Evolutionary conservation across 768 basidiomycete species (phyloP).

Genomic region (Aureoboletus auriporus): DNA sequence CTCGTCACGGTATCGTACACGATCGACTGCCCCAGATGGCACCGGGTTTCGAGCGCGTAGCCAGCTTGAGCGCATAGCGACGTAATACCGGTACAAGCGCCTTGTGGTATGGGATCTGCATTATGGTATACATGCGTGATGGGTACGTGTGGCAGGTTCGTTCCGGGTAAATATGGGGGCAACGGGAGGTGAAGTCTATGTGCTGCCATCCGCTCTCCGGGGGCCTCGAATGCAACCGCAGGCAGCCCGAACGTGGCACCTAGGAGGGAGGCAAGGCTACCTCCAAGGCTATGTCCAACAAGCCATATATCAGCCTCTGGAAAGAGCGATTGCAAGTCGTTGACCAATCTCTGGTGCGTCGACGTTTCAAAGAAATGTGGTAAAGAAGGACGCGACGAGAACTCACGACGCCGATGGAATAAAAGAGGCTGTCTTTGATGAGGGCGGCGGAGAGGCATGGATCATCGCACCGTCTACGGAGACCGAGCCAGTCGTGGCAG

Average conservation of each 20-base stretch:
- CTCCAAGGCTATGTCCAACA: conserved; percentile 59
- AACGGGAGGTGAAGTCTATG: conserved; percentile 59
- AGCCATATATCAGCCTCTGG: conserved; percentile 62
- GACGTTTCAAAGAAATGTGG: conserved; percentile 6
- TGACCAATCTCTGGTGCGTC: conserved; percentile 45
- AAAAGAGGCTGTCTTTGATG: conserved; percentile 88
- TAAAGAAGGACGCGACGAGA: background rate
- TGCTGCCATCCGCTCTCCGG: conserved; percentile 61
- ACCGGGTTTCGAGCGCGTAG: conserved; percentile 60
- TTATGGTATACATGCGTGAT: conserved; percentile 58
- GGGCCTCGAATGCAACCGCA: conserved; percentile 60
- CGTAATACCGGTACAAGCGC: conserved; percentile 46
- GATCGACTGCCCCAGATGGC: conserved; percentile 61
- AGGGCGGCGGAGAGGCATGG: conserved; percentile 82
- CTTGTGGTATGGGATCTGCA: conserved; percentile 68
- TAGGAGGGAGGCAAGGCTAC: conserved; percentile 58
- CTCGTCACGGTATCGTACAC: conserved; percentile 65
- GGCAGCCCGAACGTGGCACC: conserved; percentile 64
- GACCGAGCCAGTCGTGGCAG: conserved; percentile 56
- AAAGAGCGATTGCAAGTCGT: conserved; percentile 53
- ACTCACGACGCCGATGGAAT: conserved; percentile 80
- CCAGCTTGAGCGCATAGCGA: conserved; percentile 59
- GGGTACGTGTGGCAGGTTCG: conserved; percentile 21
- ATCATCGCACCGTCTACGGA: conserved; percentile 69
- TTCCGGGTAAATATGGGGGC: conserved; percentile 29